phyloP scores from a whole-genome alignment of 495 filamentous ascomycete species.

The Trichodelitschia bisporula region DNA sequence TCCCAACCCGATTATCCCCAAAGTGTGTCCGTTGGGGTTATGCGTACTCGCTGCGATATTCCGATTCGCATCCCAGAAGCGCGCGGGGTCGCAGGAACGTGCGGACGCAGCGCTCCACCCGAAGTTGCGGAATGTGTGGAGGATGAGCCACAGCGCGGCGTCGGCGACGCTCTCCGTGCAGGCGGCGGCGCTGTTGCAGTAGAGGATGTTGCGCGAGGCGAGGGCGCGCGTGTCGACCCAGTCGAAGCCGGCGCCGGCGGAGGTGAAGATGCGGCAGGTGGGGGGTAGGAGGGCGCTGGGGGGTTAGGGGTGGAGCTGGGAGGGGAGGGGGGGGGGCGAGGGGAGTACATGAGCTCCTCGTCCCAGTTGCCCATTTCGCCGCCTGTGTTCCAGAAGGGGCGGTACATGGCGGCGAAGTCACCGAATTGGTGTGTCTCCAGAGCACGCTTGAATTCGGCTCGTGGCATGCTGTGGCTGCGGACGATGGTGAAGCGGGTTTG shows the following conservation, averaged over 20 bases:
- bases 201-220: conserved; percentile 35
- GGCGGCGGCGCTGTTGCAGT: conserved; percentile 44
- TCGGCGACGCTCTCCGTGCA: conserved; percentile 45
- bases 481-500: conserved; percentile 9
- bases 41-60: conserved; percentile 28
- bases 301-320: background rate
- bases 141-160: conserved; percentile 36
- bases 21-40: conserved; percentile 27
- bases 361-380: conserved; percentile 64
- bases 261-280: conserved; percentile 41
- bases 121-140: conserved; percentile 38
- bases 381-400: conserved; percentile 58
- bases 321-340: background rate
- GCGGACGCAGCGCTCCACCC: conserved; percentile 33
- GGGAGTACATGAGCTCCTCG: conserved; percentile 31
- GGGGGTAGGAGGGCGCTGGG: conserved; percentile 26
- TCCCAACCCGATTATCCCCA: conserved; percentile 42
- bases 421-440: conserved; percentile 41
- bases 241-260: conserved; percentile 52
- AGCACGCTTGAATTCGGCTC: conserved; percentile 34
- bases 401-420: conserved; percentile 46
- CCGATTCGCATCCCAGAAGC: conserved; percentile 31
- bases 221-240: conserved; percentile 50
- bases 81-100: conserved; percentile 13
- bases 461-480: conserved; percentile 21